phyloP scores from a whole-genome alignment of 768 basidiomycete species.

The Boletus pseudo-olivaceus region DNA sequence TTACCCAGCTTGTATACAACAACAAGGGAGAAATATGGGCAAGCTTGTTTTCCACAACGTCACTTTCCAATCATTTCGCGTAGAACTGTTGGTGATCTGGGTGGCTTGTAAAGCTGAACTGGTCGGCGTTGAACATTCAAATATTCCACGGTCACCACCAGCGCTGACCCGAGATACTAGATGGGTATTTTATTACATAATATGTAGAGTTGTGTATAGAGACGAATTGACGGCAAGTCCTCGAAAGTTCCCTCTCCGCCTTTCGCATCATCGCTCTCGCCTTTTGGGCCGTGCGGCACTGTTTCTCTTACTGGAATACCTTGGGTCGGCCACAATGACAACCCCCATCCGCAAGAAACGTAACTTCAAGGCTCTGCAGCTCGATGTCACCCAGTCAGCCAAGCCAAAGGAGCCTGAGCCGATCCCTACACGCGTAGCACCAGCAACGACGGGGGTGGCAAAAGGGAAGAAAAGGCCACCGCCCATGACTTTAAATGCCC shows the following conservation, averaged over 20 bases:
- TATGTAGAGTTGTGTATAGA: constrained; percentile 4
- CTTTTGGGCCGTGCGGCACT: constrained; percentile 2
- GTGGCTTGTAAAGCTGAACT: not conserved
- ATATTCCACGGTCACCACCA: not conserved
- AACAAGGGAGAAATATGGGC: not conserved
- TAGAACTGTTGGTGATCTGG: not conserved
- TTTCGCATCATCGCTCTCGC: constrained; percentile 10
- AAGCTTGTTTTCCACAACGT: not conserved
- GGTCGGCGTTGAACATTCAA: not conserved
- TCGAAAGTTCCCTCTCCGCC: constrained; percentile 18
- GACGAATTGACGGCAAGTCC: not conserved
- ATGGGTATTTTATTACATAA: constrained; percentile 20
- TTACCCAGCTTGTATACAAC: not conserved
- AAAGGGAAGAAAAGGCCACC: constrained; percentile 72
- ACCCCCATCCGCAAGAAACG: constrained; percentile 84
- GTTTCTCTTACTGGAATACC: constrained; percentile 4
- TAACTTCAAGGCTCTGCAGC: constrained; percentile 84
- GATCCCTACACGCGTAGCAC: constrained; percentile 48
- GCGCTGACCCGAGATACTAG: not conserved
- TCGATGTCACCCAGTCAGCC: constrained; percentile 51
- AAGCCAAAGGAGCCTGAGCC: constrained; percentile 40
- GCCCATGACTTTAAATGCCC: constrained; percentile 77
- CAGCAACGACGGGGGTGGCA: constrained; percentile 32
- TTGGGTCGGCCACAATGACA: constrained; percentile 31
- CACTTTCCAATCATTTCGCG: not conserved